Base-by-base conservation (phyloP, 305 asterid species). In the Fraxinus sp. region DNA sequence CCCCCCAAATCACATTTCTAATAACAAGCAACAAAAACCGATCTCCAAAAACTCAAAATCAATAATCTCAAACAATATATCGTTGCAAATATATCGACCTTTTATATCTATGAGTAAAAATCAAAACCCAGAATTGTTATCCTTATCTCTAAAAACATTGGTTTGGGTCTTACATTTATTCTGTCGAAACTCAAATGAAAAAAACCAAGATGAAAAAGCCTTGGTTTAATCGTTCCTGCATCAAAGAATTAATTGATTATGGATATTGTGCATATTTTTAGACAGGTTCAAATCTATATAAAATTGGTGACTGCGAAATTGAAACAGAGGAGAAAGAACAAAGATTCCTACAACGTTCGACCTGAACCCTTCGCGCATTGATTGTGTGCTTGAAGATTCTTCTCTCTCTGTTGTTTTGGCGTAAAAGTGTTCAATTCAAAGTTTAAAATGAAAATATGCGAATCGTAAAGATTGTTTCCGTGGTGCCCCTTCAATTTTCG, bases 321-420 rank as follows among this genome's bases (percentile, higher is more conserved):
- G 30, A 18, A 5, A 46, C 32, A 44, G 8, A 68, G 49, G 37
- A 81, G 35, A 76, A 49, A 68, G 32, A 62, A 78, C 84, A 75
- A 76, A 81, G 76, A 82, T 49, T 83, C 90, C 86, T 91, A 92
- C 93, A 32, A 84, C 74, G 64, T 78, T 70, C 82, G 81, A 88
- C 20, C 7, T 82, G 90, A 24, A 33, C 85, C 85, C 80, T 80
- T 76, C 78, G 85, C 89, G 71, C 78, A 77, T 79, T 75, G 86
- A 84, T 33, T 49, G 8, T 49, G 22, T 14, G 62, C n/a, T 4
- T 14, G 22, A 49, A 49, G 22, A 16, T 49, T 46, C 39, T 76
- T 80, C 32, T 49, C 83, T 66, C 68, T 80, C 74, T 33, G 46
- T 72, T 68, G 79, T 78, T 57, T 80, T 68, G 82, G 88, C 83